Percentiles rank a stretch among this genome's conserved stretches.
Conservation (phyloP, 768 basidiomycete genomes). For the Grammothele lineata region DNA sequence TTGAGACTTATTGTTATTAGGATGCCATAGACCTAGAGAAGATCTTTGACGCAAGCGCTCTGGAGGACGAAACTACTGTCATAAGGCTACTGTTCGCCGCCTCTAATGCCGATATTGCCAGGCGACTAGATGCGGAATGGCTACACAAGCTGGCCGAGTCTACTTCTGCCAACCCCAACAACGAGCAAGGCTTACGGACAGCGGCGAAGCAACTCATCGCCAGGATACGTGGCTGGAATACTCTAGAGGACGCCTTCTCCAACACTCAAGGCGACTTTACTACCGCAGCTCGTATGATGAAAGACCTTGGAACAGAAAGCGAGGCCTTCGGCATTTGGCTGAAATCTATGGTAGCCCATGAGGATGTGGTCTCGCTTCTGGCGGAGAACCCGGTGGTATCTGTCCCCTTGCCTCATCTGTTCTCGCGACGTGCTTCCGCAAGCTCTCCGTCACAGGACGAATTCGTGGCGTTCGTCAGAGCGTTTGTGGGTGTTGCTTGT, state of each 20-base stretch:
- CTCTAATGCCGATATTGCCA: conserved; percentile 61
- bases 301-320: conserved; percentile 61
- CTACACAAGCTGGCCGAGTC: conserved; percentile 41
- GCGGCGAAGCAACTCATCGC: conserved; percentile 43
- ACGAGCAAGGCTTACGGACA: conserved; percentile 38
- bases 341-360: conserved; percentile 60
- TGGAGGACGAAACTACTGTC: conserved; percentile 51
- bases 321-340: conserved; percentile 71
- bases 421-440: conserved; percentile 29
- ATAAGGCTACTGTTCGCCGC: conserved; percentile 59
- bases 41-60: conserved; percentile 48
- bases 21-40: conserved; percentile 49
- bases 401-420: conserved; percentile 32
- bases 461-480: conserved; percentile 61
- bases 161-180: conserved; percentile 33
- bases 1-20: too few species aligned
- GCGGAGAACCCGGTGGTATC: conserved; percentile 36
- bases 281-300: conserved; percentile 46
- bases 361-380: conserved; percentile 44
- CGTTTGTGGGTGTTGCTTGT: conserved; percentile 61
- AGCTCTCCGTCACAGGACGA: conserved; percentile 42
- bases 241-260: conserved; percentile 57
- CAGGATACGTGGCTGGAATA: conserved; percentile 54
- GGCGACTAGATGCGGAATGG: conserved; percentile 38
- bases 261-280: conserved; percentile 49